These are phyloP conservation scores for Exophiala oligosperma DNA, from an alignment of 2,329 filamentous ascomycete genomes.

Conservation along the genomic window DNA sequence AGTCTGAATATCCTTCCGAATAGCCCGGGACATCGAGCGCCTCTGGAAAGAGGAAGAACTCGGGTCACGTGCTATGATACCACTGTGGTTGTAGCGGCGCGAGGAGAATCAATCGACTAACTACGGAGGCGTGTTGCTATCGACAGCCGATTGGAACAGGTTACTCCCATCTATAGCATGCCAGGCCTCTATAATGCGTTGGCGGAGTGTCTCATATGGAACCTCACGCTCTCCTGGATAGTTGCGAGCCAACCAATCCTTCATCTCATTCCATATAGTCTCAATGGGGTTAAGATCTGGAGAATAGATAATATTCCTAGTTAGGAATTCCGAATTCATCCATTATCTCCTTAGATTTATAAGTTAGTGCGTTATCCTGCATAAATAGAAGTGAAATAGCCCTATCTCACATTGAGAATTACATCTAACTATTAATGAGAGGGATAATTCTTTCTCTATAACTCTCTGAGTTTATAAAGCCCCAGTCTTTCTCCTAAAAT, in stretches of 20 bases:
- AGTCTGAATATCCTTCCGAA: neutral
- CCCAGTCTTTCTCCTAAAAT: constrained; percentile 37
- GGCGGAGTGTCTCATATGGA: neutral
- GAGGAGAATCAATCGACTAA: too few relatives aligned
- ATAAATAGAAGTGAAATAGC: constrained; percentile 14
- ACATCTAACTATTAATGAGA: constrained; percentile 12
- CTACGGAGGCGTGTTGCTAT: too few relatives aligned
- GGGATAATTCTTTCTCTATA: constrained; percentile 22
- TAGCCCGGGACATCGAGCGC: neutral
- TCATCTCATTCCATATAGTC: constrained; percentile 23
- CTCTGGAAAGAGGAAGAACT: neutral
- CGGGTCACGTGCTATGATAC: neutral
- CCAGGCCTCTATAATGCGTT: constrained; percentile 4
- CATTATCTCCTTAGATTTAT: neutral
- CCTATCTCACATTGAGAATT: too few relatives aligned
- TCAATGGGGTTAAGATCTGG: constrained; percentile 26
- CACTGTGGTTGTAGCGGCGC: too few relatives aligned
- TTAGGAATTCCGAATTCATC: neutral
- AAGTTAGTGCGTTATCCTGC: constrained; percentile 21
- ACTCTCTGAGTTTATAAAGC: constrained; percentile 29
- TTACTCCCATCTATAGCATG: neutral
- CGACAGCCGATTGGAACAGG: too few relatives aligned
- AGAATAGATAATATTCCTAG: constrained; percentile 4
- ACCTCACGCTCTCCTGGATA: too few relatives aligned
- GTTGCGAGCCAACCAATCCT: constrained; percentile 9